Base-by-base conservation (phyloP, 2,329 filamentous ascomycete genomes). In the Botrytis aclada region DNA sequence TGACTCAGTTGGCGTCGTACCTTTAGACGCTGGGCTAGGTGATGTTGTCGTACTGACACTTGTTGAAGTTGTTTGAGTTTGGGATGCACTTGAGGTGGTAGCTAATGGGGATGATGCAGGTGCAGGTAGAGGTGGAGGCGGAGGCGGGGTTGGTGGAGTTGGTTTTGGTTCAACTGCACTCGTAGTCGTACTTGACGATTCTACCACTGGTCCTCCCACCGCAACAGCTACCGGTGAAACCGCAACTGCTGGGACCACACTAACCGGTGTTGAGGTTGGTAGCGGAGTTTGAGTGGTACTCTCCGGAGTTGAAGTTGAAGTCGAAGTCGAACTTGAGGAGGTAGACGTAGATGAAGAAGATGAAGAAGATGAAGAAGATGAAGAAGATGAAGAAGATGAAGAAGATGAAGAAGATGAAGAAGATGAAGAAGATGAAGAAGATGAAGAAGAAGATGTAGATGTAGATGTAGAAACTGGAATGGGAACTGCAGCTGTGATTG, bases 171-270 rank as follows among this genome's bases (percentile, higher is more conserved):
- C 29, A 25, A 43, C 20, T 39, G 10, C 22, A 56, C 51, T 67
- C 20, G 63, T 66, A 56, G 12, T 34, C 12, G 71, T 60, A 74
- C 66, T 76, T 69, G 67, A 64, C 8, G 51, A 67, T 25, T 67
- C 45, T 51, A 56, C n/a, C 51, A 54, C 51, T 32, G 64, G 62
- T 63, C 54, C 58, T 64, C 70, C 63, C 45, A 65, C 63, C 18
- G 71, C 66, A 37, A 69, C 18, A 34, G 74, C 62, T 29, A 71
- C 71, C 61, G 69, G 73, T 65, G 74, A 74, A 25, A 72, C 34
- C 22, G 75, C 66, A 2, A 76, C 70, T 77, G 80, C 85, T 69
- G 86, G 86, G 75, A 87, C 82, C 74, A 84, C 86, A 77, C 86
- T 88, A 82, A 75, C 75, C 22, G 73, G 71, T 37, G 66, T 72